phyloP scores from a whole-genome alignment of 1,284 basidiomycete genomes.

The Ganoderma boninense region DNA sequence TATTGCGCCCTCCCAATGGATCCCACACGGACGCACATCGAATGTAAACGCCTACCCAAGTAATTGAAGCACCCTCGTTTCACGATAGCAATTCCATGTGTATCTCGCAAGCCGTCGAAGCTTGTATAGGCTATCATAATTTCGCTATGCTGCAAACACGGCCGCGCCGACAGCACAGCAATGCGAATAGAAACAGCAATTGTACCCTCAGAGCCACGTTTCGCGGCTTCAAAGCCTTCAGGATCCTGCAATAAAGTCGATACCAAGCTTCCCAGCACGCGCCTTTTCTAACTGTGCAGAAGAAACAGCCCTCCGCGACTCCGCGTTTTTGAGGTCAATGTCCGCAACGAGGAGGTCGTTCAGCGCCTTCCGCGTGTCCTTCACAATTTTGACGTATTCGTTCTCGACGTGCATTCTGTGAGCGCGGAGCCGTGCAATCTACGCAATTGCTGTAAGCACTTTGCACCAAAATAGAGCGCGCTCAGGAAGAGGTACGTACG shows the following conservation, averaged over 20 bases:
- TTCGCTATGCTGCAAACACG: background rate
- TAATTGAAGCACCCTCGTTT: slow-evolving; percentile 28
- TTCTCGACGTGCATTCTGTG: slow-evolving; percentile 50
- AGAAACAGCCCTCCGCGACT: slow-evolving; percentile 62
- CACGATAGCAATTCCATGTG: background rate
- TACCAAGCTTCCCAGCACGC: slow-evolving; percentile 62
- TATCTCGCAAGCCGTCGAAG: background rate
- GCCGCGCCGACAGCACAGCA: background rate
- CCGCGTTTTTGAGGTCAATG: slow-evolving; percentile 65
- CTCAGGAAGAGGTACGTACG: slow-evolving; percentile 19
- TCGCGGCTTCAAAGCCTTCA: background rate
- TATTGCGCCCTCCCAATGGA: slow-evolving; percentile 81
- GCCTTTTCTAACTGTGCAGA: slow-evolving; percentile 69
- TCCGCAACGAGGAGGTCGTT: slow-evolving; percentile 67
- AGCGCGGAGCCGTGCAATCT: slow-evolving; percentile 46
- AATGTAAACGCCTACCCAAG: slow-evolving; percentile 74
- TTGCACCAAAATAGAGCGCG: background rate
- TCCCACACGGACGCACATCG: slow-evolving; percentile 76
- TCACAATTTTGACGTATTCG: slow-evolving; percentile 53
- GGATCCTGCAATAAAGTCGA: slow-evolving; percentile 47
- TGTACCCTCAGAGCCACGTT: background rate
- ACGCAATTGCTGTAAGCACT: background rate
- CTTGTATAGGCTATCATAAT: slow-evolving; percentile 16
- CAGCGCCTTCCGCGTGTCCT: slow-evolving; percentile 56
- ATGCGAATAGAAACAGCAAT: background rate